A percentile compares a stretch with the other conserved stretches of the same genome.
phyloP scores from a whole-genome alignment of 129 eudicot genomes.

The Deinandra increscens region DNA sequence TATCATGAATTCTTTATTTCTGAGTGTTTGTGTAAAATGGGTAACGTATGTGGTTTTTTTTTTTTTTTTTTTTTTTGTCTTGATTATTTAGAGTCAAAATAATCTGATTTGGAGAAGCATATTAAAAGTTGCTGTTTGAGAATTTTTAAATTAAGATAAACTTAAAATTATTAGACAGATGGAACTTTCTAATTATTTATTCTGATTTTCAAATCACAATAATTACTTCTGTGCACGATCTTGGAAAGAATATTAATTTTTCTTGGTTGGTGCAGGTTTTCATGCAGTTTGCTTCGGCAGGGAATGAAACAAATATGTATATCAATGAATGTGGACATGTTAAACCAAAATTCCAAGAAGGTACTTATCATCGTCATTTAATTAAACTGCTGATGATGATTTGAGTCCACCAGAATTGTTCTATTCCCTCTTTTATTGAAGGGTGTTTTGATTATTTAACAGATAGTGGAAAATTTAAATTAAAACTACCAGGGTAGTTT shows the following conservation, averaged over 20 bases:
- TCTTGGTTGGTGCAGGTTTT: slow-evolving; percentile 46
- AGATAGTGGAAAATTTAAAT: background rate
- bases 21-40: background rate
- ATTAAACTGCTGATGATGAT: background rate
- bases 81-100: background rate
- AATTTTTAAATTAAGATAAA: background rate
- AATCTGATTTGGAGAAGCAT: background rate
- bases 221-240: background rate
- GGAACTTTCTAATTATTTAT: background rate
- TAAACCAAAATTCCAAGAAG: slow-evolving; percentile 53
- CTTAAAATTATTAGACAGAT: background rate
- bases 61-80: background rate
- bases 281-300: slow-evolving; percentile 94
- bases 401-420: slow-evolving; percentile 7
- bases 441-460: background rate
- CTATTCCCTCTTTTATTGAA: background rate
- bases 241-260: background rate
- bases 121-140: background rate
- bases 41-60: background rate
- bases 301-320: slow-evolving; percentile 95
- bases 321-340: slow-evolving; percentile 50
- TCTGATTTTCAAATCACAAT: background rate
- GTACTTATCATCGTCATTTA: slow-evolving; percentile 30
- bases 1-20: background rate
- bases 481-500: background rate